Conservation (phyloP, 2,329 filamentous ascomycete genomes). For the Penicillium freii region DNA sequence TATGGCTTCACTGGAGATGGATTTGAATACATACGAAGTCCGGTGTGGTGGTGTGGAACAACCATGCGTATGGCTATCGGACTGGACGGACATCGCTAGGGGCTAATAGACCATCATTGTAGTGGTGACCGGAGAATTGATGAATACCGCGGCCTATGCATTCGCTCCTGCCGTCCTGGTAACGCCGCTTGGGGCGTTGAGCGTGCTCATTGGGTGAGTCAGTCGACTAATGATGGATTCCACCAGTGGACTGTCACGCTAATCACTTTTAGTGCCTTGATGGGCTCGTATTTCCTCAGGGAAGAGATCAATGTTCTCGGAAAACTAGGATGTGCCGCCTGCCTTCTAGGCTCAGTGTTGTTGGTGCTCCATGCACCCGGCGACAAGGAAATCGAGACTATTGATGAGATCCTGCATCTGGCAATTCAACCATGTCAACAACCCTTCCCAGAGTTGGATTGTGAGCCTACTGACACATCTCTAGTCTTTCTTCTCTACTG, state of each 20-base stretch:
- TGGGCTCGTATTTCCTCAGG: slow-evolving; percentile 90
- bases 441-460: too few species aligned
- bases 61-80: slow-evolving; percentile 61
- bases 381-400: slow-evolving; percentile 84
- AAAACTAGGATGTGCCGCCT: slow-evolving; percentile 92
- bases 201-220: slow-evolving; percentile 77
- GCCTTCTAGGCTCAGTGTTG: slow-evolving; percentile 90
- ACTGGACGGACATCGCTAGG: slow-evolving; percentile 21
- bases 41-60: slow-evolving; percentile 91
- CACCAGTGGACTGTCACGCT: slow-evolving; percentile 10
- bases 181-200: slow-evolving; percentile 88
- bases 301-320: slow-evolving; percentile 88
- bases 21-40: slow-evolving; percentile 83
- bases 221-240: not conserved
- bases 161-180: slow-evolving; percentile 97
- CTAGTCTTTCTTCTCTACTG: slow-evolving; percentile 91
- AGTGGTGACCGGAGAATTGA: slow-evolving; percentile 92
- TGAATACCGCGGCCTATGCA: slow-evolving; percentile 97
- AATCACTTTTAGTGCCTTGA: slow-evolving; percentile 63
- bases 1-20: slow-evolving; percentile 97
- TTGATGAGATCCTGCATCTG: slow-evolving; percentile 85
- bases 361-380: slow-evolving; percentile 96
- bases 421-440: slow-evolving; percentile 77
- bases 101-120: slow-evolving; percentile 14
- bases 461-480: not conserved